Evolutionary conservation across 2,329 filamentous ascomycete species (phyloP).

Genomic region (Colletotrichum orbiculare): DNA sequence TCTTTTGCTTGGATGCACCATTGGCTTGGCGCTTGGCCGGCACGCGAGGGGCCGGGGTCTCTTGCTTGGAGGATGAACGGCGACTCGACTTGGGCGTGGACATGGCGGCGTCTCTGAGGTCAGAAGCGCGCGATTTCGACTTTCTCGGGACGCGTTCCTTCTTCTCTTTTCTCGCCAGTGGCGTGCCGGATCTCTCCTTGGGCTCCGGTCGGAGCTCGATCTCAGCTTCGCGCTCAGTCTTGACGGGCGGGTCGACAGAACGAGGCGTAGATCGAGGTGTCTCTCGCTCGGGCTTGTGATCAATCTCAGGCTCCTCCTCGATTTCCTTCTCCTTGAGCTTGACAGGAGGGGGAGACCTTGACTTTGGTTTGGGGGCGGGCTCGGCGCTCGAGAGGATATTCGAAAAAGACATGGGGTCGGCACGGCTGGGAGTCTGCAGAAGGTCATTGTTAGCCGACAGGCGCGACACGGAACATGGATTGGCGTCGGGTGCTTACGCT

Average conservation of each 20-base stretch:
- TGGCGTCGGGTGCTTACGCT: conserved; percentile 45
- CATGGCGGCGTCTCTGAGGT: conserved; percentile 59
- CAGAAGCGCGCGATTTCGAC: conserved; percentile 63
- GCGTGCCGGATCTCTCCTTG: conserved; percentile 35
- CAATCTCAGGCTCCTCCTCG: conserved; percentile 35
- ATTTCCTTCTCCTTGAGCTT: conserved; percentile 23
- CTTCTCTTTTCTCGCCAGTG: conserved; percentile 39
- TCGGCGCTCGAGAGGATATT: conserved; percentile 90
- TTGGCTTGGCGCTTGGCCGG: conserved; percentile 70
- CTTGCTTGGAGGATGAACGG: conserved; percentile 62
- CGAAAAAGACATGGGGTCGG: conserved; percentile 94
- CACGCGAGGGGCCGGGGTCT: conserved; percentile 59
- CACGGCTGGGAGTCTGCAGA: conserved; percentile 75
- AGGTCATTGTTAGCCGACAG: neutral
- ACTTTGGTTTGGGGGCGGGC: conserved; percentile 66
- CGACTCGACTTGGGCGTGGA: conserved; percentile 59
- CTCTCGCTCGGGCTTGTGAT: conserved; percentile 37
- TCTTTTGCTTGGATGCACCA: conserved; percentile 63
- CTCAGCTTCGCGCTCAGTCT: conserved; percentile 45
- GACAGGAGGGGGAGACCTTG: conserved; percentile 28
- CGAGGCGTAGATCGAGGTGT: conserved; percentile 35
- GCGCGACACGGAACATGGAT: neutral
- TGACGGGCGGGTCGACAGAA: conserved; percentile 43
- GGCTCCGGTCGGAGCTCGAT: conserved; percentile 36
- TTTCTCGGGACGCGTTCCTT: conserved; percentile 46